Evolutionary conservation across 495 filamentous ascomycete genomes (phyloP).

Genomic region (Hyphodiscus hymeniophilus): DNA sequence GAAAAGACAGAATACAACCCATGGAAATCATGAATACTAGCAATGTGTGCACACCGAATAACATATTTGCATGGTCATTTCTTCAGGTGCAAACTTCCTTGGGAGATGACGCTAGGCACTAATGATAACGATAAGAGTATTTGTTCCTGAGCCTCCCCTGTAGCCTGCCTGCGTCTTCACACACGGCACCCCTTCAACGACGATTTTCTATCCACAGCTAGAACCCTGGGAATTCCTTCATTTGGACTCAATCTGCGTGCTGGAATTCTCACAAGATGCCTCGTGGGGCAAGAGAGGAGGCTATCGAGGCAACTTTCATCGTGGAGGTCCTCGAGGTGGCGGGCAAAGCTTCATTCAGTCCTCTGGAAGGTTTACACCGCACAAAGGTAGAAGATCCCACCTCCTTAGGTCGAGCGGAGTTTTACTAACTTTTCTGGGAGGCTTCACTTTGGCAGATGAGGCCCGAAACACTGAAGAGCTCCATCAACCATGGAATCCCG

Average conservation of each 20-base stretch:
- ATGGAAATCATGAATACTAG: no score
- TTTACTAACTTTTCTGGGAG: slow-evolving; percentile 5
- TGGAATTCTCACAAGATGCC: neutral
- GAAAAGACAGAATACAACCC: no score
- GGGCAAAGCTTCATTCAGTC: slow-evolving; percentile 5
- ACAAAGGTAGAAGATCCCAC: neutral
- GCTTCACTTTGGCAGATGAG: slow-evolving; percentile 53
- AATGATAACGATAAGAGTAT: neutral
- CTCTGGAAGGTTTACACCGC: slow-evolving; percentile 1
- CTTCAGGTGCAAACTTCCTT: no score
- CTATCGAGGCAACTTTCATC: neutral
- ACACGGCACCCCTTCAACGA: no score
- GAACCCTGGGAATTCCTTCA: no score
- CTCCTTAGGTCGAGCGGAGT: neutral
- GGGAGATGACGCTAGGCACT: neutral
- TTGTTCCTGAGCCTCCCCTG: neutral
- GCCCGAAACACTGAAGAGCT: slow-evolving; percentile 66
- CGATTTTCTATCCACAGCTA: no score
- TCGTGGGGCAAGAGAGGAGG: slow-evolving; percentile 3
- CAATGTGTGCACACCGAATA: no score
- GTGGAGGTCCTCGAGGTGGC: neutral
- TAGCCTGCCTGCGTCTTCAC: neutral
- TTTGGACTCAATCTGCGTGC: no score
- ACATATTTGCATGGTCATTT: no score
- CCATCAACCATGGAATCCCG: slow-evolving; percentile 36